These are phyloP conservation scores for Neurospora sp. DNA, from an alignment of 495 filamentous ascomycete species.

Conservation along the genomic window DNA sequence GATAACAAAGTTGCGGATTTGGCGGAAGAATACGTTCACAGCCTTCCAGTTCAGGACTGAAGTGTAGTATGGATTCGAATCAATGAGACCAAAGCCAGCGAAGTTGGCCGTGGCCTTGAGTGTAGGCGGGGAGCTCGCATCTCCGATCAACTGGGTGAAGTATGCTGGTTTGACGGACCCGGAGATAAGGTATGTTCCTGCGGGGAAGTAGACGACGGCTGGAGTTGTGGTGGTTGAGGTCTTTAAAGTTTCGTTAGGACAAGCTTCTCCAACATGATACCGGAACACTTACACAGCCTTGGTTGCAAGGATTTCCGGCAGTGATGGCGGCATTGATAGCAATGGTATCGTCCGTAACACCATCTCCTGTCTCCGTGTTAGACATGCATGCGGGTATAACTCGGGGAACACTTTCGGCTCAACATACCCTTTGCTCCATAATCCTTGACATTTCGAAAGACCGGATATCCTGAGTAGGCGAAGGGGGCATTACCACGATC, in stretches of 20 bases:
- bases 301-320: constrained; percentile 65
- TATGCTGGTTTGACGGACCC: constrained; percentile 54
- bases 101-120: constrained; percentile 58
- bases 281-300: constrained; percentile 44
- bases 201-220: constrained; percentile 68
- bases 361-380: constrained; percentile 24
- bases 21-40: constrained; percentile 69
- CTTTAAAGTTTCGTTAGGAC: constrained; percentile 9
- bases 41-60: constrained; percentile 39
- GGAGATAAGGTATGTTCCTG: constrained; percentile 64
- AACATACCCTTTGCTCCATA: constrained; percentile 47
- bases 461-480: constrained; percentile 32
- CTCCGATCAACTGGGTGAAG: constrained; percentile 52
- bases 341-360: constrained; percentile 64
- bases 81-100: constrained; percentile 53
- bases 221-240: constrained; percentile 63
- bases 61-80: constrained; percentile 57
- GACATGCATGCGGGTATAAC: not conserved
- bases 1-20: constrained; percentile 67
- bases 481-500: constrained; percentile 40
- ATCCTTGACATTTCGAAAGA: constrained; percentile 52
- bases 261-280: not conserved
- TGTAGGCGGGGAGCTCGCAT: constrained; percentile 24
- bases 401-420: not conserved
- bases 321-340: constrained; percentile 78